Evolutionary conservation across 345 rosid species (phyloP).

Genomic region (Trapa incisa): DNA sequence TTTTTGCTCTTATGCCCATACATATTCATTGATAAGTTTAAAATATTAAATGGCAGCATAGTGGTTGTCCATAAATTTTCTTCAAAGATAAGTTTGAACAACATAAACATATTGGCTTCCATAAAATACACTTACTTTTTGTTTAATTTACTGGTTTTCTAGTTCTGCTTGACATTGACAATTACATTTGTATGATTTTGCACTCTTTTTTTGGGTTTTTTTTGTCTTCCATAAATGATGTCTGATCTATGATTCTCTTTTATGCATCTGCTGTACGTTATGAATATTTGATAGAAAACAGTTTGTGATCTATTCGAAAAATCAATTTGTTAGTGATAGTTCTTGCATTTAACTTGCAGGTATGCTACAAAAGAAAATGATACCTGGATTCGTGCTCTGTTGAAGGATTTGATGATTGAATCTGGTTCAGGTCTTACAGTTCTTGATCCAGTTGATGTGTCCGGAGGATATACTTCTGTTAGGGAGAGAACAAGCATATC

Average conservation of each 20-base stretch:
- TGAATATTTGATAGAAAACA: not conserved
- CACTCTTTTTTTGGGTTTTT: not conserved
- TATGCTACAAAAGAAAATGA: conserved; percentile 87
- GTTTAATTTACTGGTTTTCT: not conserved
- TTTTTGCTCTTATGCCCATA: not conserved
- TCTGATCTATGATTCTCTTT: not conserved
- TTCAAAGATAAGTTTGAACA: not conserved
- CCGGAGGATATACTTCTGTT: conserved; percentile 83
- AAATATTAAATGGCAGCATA: not conserved
- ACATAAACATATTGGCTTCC: not conserved
- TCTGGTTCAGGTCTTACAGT: conserved; percentile 94
- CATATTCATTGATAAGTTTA: not conserved
- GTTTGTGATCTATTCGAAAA: too few species aligned
- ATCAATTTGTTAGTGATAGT: not conserved
- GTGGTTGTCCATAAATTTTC: not conserved
- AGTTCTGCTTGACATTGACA: not conserved
- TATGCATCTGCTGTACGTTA: not conserved
- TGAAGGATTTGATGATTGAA: conserved; percentile 78
- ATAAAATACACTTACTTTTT: not conserved
- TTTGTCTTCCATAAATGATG: not conserved
- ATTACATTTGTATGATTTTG: not conserved
- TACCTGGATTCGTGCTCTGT: conserved; percentile 75
- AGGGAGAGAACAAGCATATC: conserved; percentile 87
- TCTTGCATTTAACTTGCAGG: not conserved
- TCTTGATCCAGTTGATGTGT: conserved; percentile 81